These are phyloP conservation scores for Stachybotrys chlorohalonatus DNA, from an alignment of 2,329 filamentous ascomycete genomes.

Conservation along the genomic window DNA sequence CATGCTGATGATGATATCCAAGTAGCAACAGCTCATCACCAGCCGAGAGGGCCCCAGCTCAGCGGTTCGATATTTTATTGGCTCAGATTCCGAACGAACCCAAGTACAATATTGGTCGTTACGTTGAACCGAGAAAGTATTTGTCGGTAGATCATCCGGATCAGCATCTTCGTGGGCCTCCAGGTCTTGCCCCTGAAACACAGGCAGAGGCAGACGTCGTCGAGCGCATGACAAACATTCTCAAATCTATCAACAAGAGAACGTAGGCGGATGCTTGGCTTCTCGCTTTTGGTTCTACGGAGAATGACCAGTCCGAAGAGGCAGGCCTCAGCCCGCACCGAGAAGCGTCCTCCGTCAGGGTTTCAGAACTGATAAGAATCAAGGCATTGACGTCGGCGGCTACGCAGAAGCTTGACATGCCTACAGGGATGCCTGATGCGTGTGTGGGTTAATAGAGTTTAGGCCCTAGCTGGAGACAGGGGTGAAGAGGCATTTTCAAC, in stretches of 20 bases:
- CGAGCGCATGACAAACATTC: slow-evolving; percentile 5
- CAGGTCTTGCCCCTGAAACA: slow-evolving; percentile 3
- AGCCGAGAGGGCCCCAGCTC: neutral
- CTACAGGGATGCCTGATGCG: neutral
- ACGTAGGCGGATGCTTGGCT: no score
- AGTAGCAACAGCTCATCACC: no score
- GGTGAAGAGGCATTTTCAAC: neutral
- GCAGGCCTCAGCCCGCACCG: no score
- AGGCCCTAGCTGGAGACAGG: neutral
- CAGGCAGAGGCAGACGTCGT: neutral
- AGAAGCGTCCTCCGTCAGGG: neutral
- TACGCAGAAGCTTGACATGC: neutral
- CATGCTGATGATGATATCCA: no score
- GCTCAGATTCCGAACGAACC: slow-evolving; percentile 1
- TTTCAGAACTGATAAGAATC: neutral
- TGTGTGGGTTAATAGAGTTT: neutral
- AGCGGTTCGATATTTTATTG: slow-evolving; percentile 1
- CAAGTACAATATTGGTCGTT: slow-evolving; percentile 5
- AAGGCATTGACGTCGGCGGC: neutral
- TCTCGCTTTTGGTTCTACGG: no score
- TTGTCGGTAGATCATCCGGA: slow-evolving; percentile 5
- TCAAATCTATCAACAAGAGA: slow-evolving; percentile 1
- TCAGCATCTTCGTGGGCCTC: slow-evolving; percentile 5
- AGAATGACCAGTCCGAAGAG: no score
- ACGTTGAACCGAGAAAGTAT: slow-evolving; percentile 1